Percentiles rank a stretch among this genome's conserved stretches.
phyloP scores from a whole-genome alignment of 495 filamentous ascomycete genomes.

The Immersiella caudata region DNA sequence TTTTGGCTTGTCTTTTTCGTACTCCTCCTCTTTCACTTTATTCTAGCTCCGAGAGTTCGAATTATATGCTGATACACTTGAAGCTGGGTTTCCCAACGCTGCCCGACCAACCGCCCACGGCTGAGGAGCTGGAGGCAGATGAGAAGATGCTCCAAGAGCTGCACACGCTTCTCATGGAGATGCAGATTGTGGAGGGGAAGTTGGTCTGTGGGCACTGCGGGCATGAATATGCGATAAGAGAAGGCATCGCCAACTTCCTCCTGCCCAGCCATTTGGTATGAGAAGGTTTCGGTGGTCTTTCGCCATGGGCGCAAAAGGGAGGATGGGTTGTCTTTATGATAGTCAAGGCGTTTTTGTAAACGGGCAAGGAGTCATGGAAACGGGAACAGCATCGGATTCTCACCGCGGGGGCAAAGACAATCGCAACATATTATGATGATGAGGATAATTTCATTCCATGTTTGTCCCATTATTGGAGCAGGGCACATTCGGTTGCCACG shows the following conservation, averaged over 20 bases:
- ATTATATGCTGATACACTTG: conserved; percentile 32
- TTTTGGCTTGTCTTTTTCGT: background rate
- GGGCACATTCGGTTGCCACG: background rate
- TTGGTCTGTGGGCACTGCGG: conserved; percentile 89
- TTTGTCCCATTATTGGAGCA: background rate
- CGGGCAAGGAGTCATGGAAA: conserved; percentile 2
- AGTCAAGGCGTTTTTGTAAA: conserved; percentile 13
- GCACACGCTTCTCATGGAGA: conserved; percentile 85
- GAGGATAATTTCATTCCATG: background rate
- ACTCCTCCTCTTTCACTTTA: too few relatives aligned
- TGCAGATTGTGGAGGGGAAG: conserved; percentile 81
- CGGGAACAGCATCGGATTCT: background rate
- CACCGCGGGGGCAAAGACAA: background rate
- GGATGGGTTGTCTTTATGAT: background rate
- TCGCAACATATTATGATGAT: background rate
- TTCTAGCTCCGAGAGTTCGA: background rate
- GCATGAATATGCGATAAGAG: conserved; percentile 88
- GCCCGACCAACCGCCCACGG: conserved; percentile 62
- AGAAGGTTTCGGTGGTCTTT: conserved; percentile 4
- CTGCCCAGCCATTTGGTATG: conserved; percentile 87
- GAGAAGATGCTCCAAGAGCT: conserved; percentile 73
- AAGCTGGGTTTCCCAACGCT: conserved; percentile 80
- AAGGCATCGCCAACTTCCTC: conserved; percentile 96
- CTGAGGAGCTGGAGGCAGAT: conserved; percentile 61
- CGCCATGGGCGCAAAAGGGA: background rate